Evolutionary conservation across 768 basidiomycete genomes (phyloP).

Genomic region (Podaxis sp.): DNA sequence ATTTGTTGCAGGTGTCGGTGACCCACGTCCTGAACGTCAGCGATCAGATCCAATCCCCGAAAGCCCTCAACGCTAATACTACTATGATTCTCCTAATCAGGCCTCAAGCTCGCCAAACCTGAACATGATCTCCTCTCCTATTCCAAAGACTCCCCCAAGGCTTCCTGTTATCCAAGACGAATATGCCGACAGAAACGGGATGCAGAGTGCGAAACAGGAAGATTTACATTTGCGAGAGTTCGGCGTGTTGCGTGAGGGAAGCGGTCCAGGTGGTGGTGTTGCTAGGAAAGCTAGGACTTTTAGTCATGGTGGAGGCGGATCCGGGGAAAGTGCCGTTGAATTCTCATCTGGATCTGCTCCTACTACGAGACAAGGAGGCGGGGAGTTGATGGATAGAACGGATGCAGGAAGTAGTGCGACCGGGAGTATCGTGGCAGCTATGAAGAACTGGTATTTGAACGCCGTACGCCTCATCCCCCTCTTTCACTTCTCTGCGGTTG

Average conservation of each 20-base stretch:
- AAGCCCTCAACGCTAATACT: background rate
- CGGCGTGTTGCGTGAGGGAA: background rate
- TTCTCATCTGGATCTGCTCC: conserved; percentile 27
- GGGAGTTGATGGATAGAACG: conserved; percentile 41
- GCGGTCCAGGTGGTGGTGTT: background rate
- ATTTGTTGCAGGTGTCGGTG: background rate
- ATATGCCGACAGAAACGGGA: background rate
- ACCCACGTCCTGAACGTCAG: background rate
- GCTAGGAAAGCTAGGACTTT: conserved; percentile 1
- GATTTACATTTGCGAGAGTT: conserved; percentile 1
- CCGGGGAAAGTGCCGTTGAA: conserved; percentile 10
- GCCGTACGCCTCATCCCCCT: conserved; percentile 42
- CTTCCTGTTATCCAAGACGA: background rate
- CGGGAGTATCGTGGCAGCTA: conserved; percentile 65
- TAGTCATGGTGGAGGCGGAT: conserved; percentile 2
- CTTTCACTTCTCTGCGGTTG: conserved; percentile 8
- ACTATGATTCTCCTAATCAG: background rate
- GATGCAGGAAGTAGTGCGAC: conserved; percentile 50
- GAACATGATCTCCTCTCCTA: background rate
- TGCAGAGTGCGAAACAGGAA: background rate
- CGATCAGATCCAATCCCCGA: background rate
- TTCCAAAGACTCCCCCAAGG: background rate
- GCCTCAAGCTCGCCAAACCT: background rate
- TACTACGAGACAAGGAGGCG: conserved; percentile 28
- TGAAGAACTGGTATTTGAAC: conserved; percentile 63